phyloP scores from a whole-genome alignment of 2,329 filamentous ascomycete genomes.

The Ilyonectria sp. region DNA sequence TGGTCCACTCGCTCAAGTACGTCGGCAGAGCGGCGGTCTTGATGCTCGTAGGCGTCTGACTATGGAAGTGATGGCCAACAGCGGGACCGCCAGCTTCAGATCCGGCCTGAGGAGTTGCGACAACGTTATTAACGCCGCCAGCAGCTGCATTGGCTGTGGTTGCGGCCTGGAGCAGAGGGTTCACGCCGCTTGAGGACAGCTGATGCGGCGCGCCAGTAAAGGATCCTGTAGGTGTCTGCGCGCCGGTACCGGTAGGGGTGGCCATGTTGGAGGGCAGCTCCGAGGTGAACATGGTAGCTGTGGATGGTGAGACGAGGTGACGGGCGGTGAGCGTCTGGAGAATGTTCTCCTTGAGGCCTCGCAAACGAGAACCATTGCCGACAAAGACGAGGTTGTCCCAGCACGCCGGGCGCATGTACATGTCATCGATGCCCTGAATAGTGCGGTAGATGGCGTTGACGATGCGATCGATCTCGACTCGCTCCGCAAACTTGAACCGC shows the following conservation, averaged over 20 bases:
- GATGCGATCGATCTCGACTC: constrained; percentile 85
- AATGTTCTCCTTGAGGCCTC: constrained; percentile 91
- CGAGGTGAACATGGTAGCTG: constrained; percentile 96
- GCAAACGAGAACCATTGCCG: constrained; percentile 82
- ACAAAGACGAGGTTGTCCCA: constrained; percentile 96
- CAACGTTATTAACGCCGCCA: constrained; percentile 54
- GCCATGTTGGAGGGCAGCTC: constrained; percentile 95
- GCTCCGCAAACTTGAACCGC: constrained; percentile 78
- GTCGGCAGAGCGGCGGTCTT: constrained; percentile 83
- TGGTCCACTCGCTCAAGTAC: constrained; percentile 94
- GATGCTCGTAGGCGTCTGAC: constrained; percentile 86
- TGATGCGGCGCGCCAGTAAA: constrained; percentile 70
- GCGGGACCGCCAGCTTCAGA: constrained; percentile 56
- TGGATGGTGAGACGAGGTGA: constrained; percentile 92
- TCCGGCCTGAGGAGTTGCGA: constrained; percentile 58
- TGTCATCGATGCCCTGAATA: constrained; percentile 86
- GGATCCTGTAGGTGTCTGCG: constrained; percentile 86
- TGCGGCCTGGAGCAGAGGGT: constrained; percentile 92
- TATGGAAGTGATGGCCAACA: constrained; percentile 68
- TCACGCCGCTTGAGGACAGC: constrained; percentile 76
- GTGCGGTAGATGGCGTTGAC: constrained; percentile 87
- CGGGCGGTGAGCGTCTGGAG: constrained; percentile 83
- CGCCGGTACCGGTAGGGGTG: constrained; percentile 90
- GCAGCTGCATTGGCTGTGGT: constrained; percentile 78
- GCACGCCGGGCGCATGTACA: constrained; percentile 85